phyloP scores from a whole-genome alignment of 371 early-diverging fungal species.

The Cokeromyces recurvatus region DNA sequence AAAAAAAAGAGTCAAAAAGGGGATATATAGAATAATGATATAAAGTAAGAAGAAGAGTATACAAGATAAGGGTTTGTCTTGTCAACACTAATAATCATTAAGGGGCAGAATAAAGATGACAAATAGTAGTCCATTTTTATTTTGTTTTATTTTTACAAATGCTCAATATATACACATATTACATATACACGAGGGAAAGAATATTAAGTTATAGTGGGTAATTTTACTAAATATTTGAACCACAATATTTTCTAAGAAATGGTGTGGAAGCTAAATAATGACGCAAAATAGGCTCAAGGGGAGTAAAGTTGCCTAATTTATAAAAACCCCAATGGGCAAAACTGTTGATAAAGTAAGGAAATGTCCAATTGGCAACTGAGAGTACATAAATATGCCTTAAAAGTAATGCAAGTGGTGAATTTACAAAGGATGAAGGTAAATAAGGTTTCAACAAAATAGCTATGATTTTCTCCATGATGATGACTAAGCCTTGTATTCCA shows the following conservation, averaged over 20 bases:
- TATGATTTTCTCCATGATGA: slow-evolving; percentile 10
- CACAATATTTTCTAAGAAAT: slow-evolving; percentile 4
- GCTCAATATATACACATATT: too few relatives aligned
- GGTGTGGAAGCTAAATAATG: not conserved
- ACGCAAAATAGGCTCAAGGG: not conserved
- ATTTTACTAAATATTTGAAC: not conserved
- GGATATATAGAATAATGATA: too few relatives aligned
- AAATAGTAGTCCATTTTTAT: too few relatives aligned
- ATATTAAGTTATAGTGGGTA: too few relatives aligned
- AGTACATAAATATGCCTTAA: slow-evolving; percentile 23
- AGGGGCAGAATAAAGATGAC: too few relatives aligned
- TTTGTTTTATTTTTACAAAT: too few relatives aligned
- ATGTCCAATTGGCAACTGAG: slow-evolving; percentile 10
- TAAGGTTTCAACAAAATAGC: not conserved
- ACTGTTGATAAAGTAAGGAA: slow-evolving; percentile 25
- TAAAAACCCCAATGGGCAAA: slow-evolving; percentile 28
- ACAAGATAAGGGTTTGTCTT: too few relatives aligned
- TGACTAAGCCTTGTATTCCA: slow-evolving; percentile 22
- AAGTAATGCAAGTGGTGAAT: not conserved
- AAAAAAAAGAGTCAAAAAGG: too few relatives aligned
- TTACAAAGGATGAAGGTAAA: not conserved
- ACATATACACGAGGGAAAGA: too few relatives aligned
- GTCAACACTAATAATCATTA: too few relatives aligned
- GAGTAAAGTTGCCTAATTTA: slow-evolving; percentile 6
- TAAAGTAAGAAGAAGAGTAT: too few relatives aligned